A percentile compares a stretch with the other conserved stretches of the same genome.
These are phyloP conservation scores for Hirsutella minnesotensis DNA, from an alignment of 2,329 filamentous ascomycete species.

Conservation along the genomic window DNA sequence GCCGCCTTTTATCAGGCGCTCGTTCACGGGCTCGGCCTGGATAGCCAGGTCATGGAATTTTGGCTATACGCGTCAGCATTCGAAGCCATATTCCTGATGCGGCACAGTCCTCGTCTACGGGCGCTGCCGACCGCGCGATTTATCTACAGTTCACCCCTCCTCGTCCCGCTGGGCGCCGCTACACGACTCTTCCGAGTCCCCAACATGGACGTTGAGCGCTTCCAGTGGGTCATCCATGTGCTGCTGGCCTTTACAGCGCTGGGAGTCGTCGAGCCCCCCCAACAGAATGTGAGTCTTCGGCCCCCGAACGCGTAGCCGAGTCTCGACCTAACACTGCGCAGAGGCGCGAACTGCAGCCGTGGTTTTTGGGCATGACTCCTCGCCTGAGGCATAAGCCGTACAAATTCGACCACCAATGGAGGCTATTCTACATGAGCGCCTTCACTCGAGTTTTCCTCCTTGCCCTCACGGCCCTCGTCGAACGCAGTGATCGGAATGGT, in stretches of 20 bases:
- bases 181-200: not conserved
- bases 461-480: not conserved
- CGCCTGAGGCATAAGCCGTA: not conserved
- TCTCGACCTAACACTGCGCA: not conserved
- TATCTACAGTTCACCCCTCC: not conserved
- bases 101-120: not conserved
- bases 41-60: not conserved
- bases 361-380: not conserved
- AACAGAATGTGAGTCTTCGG: not conserved
- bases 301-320: not conserved
- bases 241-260: not conserved
- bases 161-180: not conserved
- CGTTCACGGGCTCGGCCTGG: not conserved
- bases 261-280: not conserved
- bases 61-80: not conserved
- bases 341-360: not conserved
- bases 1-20: not conserved
- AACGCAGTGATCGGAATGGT: no score
- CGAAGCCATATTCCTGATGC: not conserved
- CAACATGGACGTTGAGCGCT: not conserved
- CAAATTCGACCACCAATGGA: not conserved
- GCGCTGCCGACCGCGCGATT: not conserved
- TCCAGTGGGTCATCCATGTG: not conserved
- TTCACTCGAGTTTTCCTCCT: not conserved
- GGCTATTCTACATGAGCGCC: not conserved